phyloP scores from a whole-genome alignment of 2,329 filamentous ascomycete genomes.

The Fusarium oxysporum region DNA sequence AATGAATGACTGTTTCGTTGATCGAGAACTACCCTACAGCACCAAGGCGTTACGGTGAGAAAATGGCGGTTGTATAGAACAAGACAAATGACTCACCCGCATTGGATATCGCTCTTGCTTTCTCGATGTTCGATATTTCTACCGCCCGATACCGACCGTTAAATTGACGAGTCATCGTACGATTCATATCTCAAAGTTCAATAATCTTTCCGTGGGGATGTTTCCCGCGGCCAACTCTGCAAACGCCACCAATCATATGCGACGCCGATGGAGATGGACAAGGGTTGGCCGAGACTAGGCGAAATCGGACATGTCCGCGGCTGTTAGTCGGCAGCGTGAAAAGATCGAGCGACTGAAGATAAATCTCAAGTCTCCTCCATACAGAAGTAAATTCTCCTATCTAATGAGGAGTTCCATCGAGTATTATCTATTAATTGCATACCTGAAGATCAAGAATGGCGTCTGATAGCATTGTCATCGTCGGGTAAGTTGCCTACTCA shows the following conservation, averaged over 20 bases:
- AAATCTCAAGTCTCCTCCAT: not conserved
- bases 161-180: not conserved
- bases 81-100: not conserved
- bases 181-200: not conserved
- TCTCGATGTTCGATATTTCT: not conserved
- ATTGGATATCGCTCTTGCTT: not conserved
- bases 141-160: not conserved
- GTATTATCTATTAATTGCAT: accelerated
- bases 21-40: too few species aligned
- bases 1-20: too few species aligned
- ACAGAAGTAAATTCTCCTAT: not conserved
- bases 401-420: accelerated
- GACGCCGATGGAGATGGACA: not conserved
- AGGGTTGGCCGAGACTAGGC: not conserved
- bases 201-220: not conserved
- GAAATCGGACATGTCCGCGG: not conserved
- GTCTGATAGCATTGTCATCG: not conserved
- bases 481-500: not conserved
- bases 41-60: accelerated
- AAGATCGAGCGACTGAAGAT: not conserved
- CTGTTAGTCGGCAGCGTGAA: not conserved
- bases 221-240: not conserved
- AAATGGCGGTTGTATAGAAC: too few species aligned
- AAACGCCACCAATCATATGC: constrained; percentile 2
- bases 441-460: not conserved